Evolutionary conservation across 2,329 filamentous ascomycete species (phyloP), one percentile per base, ranked within the genome.

Genomic region (Fusarium torreyae): DNA sequence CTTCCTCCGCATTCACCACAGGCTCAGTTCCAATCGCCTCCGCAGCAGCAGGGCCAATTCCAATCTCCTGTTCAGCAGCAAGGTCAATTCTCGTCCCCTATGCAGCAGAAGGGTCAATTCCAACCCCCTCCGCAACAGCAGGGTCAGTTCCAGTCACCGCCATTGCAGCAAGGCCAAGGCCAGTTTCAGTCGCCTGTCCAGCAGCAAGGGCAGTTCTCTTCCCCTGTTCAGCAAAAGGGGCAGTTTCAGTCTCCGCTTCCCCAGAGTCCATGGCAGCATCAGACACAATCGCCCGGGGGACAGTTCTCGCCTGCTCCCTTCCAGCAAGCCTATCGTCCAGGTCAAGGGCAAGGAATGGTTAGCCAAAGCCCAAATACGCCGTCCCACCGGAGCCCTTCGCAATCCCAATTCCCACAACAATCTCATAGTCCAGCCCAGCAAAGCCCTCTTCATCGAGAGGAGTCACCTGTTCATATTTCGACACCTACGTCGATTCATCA

Each of bases 231-330:
- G 31, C 40, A 31, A 13, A 66, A 69, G 24, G 51, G 51, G 6
- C 64, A 67, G 7, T 68, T 68, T 11, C 64, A 49, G 17, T 53
- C 63, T 28, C 40, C 49, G 18, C 66, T 66, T 8, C 42, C 54
- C 24, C 66, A 44, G 10, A 40, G 61, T 15, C 69, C 63, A 33
- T 66, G 67, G 51, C 71, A 72, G 38, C 51, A 55, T n/a, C 65
- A 63, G 24, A 52, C 52, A 22, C 59, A 57, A 15, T 38, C 43
- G 10, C 52, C 57, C 22, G 48, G 20, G 11, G 80, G 81, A 45
- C 80, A 76, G 28, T 83, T 83, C 38, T 79, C 71, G 5, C 70
- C 72, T 14, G 78, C 83, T 2, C 79, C 81, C 2, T 81, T 82
- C 36, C 81, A 81, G 1, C 69, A 63, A 26, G 75, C 76, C 14